Evolutionary conservation across 2,329 filamentous ascomycete species (phyloP).

Genomic region (Coniochaeta hoffmannii): DNA sequence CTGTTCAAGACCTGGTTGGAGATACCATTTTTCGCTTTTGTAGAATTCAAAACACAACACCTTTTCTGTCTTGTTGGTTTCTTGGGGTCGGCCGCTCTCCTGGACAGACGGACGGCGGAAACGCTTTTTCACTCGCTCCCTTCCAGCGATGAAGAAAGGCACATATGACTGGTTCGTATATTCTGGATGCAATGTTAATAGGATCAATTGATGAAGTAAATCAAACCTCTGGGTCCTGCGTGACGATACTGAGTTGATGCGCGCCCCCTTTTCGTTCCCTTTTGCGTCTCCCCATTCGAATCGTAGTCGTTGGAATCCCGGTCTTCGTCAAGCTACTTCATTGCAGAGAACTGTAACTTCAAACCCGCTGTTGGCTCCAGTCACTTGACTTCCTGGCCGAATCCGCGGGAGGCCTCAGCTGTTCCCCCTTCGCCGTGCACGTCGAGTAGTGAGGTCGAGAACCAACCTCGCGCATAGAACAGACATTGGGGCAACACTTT

Average conservation of each 20-base stretch:
- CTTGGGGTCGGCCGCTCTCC: slow-evolving; percentile 9
- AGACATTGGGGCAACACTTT: neutral
- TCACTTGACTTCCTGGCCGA: no score
- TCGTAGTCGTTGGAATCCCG: no score
- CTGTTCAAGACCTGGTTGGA: slow-evolving; percentile 1
- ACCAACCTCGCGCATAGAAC: no score
- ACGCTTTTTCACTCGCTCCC: neutral
- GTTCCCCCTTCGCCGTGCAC: no score
- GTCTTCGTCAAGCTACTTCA: no score
- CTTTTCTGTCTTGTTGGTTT: slow-evolving; percentile 7
- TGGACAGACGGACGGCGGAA: slow-evolving; percentile 1
- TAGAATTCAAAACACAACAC: slow-evolving; percentile 10
- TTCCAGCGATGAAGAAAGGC: slow-evolving; percentile 20
- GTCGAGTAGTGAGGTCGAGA: no score
- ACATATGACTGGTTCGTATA: slow-evolving; percentile 47
- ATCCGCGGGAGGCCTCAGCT: no score
- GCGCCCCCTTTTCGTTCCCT: neutral
- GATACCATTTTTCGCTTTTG: slow-evolving; percentile 16
- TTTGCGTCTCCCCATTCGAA: neutral
- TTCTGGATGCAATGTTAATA: slow-evolving; percentile 33
- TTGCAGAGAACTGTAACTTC: no score
- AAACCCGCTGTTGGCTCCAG: no score
- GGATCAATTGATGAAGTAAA: slow-evolving; percentile 9
- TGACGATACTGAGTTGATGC: neutral
- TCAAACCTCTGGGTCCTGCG: slow-evolving; percentile 9